A percentile compares a stretch with the other conserved stretches of the same genome.
These are phyloP conservation scores for Lonicera japonica DNA, from an alignment of 129 eudicot genomes.

Conservation along the genomic window DNA sequence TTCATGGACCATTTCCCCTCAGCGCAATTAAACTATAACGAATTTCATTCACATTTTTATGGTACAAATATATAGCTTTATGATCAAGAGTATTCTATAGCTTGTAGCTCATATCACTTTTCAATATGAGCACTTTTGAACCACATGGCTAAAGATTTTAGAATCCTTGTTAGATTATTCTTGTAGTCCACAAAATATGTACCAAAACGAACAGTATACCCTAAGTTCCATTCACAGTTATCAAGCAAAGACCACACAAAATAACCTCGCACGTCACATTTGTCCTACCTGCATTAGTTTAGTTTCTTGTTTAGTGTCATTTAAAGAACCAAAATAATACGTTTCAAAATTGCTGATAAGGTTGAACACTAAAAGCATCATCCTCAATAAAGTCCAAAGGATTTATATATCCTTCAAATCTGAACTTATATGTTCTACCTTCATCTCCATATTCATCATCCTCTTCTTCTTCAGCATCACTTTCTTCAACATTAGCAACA, in stretches of 20 bases:
- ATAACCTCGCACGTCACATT: conserved; percentile 77
- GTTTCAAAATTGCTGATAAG: conserved; percentile 27
- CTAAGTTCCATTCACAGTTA: conserved; percentile 96
- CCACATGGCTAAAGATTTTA: conserved; percentile 83
- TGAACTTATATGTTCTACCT: conserved; percentile 26
- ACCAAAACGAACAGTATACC: conserved; percentile 78
- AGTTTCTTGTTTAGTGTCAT: not conserved
- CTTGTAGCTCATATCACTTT: conserved; percentile 13
- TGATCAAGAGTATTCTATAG: not conserved
- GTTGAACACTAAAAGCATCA: conserved; percentile 54
- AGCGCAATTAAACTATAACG: not conserved
- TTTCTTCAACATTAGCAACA: no score
- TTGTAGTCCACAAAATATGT: conserved; percentile 87
- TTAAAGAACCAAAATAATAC: not conserved
- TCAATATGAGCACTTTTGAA: conserved; percentile 39
- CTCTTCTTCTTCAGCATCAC: no score
- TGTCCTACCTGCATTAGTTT: conserved; percentile 66
- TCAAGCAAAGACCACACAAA: conserved; percentile 94
- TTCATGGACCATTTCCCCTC: not conserved
- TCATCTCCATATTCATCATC: no score
- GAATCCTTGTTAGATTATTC: conserved; percentile 88
- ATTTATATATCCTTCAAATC: conserved; percentile 55
- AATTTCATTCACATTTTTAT: not conserved
- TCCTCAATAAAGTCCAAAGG: conserved; percentile 50
- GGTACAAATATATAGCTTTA: not conserved